Evolutionary conservation across 2,329 filamentous ascomycete species (phyloP), one percentile per base, ranked within the genome.

Genomic region (Dothideomycetes sp.): DNA sequence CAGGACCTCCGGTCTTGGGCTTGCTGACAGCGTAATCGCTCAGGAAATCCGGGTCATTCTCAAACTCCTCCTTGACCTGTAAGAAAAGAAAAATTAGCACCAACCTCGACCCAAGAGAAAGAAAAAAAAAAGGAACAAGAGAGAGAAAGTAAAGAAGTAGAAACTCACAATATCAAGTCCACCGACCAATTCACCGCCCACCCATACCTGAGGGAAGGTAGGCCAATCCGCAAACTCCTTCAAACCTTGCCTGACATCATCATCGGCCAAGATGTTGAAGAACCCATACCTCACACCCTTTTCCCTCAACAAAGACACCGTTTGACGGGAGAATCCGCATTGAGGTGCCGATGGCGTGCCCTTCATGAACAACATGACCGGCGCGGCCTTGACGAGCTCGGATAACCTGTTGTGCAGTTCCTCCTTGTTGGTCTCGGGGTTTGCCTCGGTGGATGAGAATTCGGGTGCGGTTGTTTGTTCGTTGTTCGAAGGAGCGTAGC

Each of bases 201-300:
- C 78, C 80, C 89, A 98, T 47, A 98, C 68, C 64, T 98, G 91
- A 15, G 91, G 91, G 64, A 86, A 98, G 0, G 91, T 98, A 8
- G 91, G 91, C 91, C 91, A 98, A 47, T 96, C 91, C n/a, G 87
- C 87, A 61, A 80, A 96, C 65, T 91, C 85, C 73, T 98, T 98
- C 56, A 98, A 67, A 1, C 91, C 91, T 66, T 96, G 89, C 46
- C 91, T 76, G 33, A 98, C 91, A 62, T 96, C 89, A 56, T 98
- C 89, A 60, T 98, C 91, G 48, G 91, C 91, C 53, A 98, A 65
- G 49, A 98, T 98, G 60, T 98, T 96, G 71, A 98, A 98, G 71
- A 98, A 98, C 15, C 91, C 91, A 61, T 96, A 98, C 60, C 94
- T 86, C 46, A 98, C 83, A 35, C 82, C 82, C 58, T 86, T 81